A percentile compares a stretch with the other conserved stretches of the same genome.
phyloP scores from a whole-genome alignment of 441 rosid species.

The Pelargonium myrrhifolium region DNA sequence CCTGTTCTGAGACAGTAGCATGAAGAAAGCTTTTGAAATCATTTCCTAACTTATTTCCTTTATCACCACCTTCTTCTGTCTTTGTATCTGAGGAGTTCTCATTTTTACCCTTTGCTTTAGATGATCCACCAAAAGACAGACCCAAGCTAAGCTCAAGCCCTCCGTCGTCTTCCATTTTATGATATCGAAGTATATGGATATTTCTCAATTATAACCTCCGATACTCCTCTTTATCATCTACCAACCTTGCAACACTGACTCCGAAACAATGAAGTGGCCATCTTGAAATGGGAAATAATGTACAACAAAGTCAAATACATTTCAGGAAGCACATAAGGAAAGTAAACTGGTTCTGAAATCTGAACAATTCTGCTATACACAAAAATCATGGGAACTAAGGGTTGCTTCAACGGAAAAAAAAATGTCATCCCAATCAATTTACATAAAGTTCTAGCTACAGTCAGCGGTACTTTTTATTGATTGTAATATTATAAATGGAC shows the following conservation, averaged over 20 bases:
- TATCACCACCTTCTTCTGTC: slow-evolving; percentile 5
- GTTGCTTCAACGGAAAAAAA: background rate
- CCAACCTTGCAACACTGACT: slow-evolving; percentile 7
- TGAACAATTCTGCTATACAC: slow-evolving; percentile 11
- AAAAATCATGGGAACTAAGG: background rate
- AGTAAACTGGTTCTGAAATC: slow-evolving; percentile 11
- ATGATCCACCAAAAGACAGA: slow-evolving; percentile 3
- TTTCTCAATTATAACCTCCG: slow-evolving; percentile 10
- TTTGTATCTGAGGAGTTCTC: background rate
- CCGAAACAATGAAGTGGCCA: slow-evolving; percentile 11
- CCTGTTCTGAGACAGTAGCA: slow-evolving; percentile 20
- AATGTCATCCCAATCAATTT: background rate
- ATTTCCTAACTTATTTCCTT: background rate
- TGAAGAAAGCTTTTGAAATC: slow-evolving; percentile 5
- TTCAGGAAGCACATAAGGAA: slow-evolving; percentile 3
- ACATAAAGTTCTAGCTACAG: background rate
- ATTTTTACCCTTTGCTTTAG: background rate
- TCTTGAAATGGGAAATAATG: slow-evolving; percentile 2
- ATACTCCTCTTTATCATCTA: slow-evolving; percentile 4
- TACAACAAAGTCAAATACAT: slow-evolving; percentile 12
- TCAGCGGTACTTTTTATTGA: background rate
- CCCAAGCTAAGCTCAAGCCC: slow-evolving; percentile 6
- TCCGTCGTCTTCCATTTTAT: slow-evolving; percentile 38
- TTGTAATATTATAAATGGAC: background rate
- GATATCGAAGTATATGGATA: slow-evolving; percentile 9